Evolutionary conservation across 495 filamentous ascomycete genomes (phyloP).

Genomic region (Trichoderma orchidacearum): DNA sequence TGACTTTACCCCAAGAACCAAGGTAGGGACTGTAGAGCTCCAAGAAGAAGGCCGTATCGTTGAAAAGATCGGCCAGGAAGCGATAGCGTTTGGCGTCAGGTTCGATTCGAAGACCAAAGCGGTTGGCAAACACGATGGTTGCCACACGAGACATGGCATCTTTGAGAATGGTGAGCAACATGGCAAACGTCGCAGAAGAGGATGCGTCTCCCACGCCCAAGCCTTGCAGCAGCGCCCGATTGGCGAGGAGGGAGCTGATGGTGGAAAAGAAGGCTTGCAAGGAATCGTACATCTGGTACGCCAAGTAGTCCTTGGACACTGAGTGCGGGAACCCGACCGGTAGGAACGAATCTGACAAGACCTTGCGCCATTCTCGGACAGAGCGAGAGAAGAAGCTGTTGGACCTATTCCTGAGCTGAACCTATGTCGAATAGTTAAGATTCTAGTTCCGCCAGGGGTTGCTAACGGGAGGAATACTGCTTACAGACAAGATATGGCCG

Average conservation of each 20-base stretch:
- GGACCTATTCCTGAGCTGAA: neutral
- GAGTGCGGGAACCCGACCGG: constrained; percentile 85
- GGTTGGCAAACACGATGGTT: constrained; percentile 83
- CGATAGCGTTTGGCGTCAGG: constrained; percentile 93
- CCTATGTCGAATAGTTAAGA: neutral
- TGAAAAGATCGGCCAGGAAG: constrained; percentile 81
- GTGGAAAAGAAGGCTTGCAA: constrained; percentile 92
- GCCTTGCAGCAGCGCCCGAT: constrained; percentile 82
- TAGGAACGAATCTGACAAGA: constrained; percentile 63
- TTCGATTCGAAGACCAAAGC: constrained; percentile 74
- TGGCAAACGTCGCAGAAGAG: constrained; percentile 73
- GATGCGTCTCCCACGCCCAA: constrained; percentile 79
- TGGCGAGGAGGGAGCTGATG: constrained; percentile 78
- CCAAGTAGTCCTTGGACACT: constrained; percentile 78
- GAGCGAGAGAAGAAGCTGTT: neutral
- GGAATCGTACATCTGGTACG: constrained; percentile 63
- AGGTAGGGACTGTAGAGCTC: constrained; percentile 78
- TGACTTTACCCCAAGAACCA: constrained; percentile 50
- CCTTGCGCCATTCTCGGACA: constrained; percentile 9
- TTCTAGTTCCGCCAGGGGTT: neutral
- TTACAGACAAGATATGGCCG: constrained; percentile 10
- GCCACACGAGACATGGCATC: constrained; percentile 75
- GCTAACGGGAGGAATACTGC: neutral
- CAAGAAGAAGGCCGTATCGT: constrained; percentile 79
- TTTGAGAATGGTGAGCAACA: constrained; percentile 77